phyloP scores from a whole-genome alignment of 176 grass and related monocot species.

The Musa itinerans region DNA sequence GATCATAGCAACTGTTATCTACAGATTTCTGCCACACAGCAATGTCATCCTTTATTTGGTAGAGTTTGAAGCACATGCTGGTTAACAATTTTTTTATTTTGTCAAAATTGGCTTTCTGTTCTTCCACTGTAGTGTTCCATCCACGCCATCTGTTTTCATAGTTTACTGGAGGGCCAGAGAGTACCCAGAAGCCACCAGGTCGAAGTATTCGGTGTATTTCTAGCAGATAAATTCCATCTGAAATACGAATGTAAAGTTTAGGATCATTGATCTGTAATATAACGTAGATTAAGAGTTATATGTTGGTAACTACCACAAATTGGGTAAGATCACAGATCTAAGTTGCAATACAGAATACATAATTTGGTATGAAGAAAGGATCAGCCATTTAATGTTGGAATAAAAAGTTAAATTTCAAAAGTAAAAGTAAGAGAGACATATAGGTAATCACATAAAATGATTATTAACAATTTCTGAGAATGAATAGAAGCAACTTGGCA shows the following conservation, averaged over 20 bases:
- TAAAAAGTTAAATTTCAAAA: too few species aligned
- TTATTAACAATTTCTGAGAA: too few species aligned
- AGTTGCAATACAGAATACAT: neutral
- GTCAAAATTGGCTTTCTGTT: conserved; percentile 77
- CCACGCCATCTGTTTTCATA: conserved; percentile 96
- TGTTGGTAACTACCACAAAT: neutral
- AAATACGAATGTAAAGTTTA: conserved; percentile 14
- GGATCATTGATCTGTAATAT: neutral
- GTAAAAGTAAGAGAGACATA: too few species aligned
- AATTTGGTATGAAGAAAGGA: neutral
- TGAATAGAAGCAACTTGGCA: too few species aligned
- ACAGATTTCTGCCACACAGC: conserved; percentile 79
- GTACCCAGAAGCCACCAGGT: conserved; percentile 81
- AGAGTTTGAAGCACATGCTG: conserved; percentile 83
- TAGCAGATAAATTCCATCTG: conserved; percentile 71
- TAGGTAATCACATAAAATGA: too few species aligned
- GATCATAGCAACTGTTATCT: conserved; percentile 63
- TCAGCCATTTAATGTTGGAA: neutral
- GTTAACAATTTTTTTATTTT: conserved; percentile 56
- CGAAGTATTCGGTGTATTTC: conserved; percentile 78
- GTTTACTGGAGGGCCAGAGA: conserved; percentile 89
- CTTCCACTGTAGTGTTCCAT: conserved; percentile 84
- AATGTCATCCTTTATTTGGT: conserved; percentile 77
- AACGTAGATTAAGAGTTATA: neutral
- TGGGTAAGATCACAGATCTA: neutral